Evolutionary conservation across 176 grass and related monocot species (phyloP).

Genomic region (Calamus simplicifolius): DNA sequence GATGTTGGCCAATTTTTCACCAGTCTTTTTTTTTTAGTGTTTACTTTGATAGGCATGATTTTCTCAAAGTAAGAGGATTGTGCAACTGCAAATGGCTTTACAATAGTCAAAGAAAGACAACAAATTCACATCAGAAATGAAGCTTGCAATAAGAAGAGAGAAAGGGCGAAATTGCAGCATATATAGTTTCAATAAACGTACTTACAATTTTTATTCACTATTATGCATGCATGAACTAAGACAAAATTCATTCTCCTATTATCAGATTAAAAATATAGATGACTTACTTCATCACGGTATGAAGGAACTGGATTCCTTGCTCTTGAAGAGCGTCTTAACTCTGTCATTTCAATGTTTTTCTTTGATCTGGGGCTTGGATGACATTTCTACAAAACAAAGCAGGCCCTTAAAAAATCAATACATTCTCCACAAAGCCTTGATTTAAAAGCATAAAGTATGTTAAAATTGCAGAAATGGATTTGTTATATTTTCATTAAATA

Average conservation of each 20-base stretch:
- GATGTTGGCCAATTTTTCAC: too few species aligned
- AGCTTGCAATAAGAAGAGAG: too few species aligned
- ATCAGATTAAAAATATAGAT: not conserved
- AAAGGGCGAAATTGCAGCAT: too few species aligned
- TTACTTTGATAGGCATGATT: too few species aligned
- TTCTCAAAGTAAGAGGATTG: too few species aligned
- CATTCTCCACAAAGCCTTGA: not conserved
- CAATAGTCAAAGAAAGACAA: too few species aligned
- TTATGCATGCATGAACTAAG: conserved; percentile 1
- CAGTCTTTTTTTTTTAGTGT: too few species aligned
- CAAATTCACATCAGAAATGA: too few species aligned
- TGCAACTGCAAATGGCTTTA: too few species aligned
- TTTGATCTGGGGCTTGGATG: conserved; percentile 47
- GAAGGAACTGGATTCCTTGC: conserved; percentile 45
- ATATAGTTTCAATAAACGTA: too few species aligned
- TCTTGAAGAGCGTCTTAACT: conserved; percentile 92
- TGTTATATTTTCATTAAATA: too few species aligned
- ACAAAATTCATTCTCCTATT: not conserved
- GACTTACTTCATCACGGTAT: conserved; percentile 81
- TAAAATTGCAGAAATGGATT: not conserved
- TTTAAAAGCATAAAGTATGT: not conserved
- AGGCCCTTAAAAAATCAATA: not conserved
- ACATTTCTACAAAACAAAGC: conserved; percentile 30
- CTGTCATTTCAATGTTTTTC: conserved; percentile 50
- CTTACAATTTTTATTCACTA: too few species aligned